Conservation (phyloP, 495 filamentous ascomycete genomes). For the Chaetomium cochliodes region DNA sequence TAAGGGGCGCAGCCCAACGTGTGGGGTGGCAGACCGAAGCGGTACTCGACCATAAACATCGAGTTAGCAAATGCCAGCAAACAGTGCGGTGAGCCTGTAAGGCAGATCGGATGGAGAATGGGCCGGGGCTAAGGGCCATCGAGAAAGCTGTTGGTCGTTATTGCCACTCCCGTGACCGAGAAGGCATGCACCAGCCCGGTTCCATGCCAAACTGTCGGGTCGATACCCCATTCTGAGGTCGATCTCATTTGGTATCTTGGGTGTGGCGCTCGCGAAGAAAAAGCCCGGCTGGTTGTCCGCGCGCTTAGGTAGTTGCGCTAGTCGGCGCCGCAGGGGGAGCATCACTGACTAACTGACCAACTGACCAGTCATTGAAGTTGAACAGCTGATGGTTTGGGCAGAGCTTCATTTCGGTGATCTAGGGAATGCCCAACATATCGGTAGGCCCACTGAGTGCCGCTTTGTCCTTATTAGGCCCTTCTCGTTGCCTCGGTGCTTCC, state of each 20-base stretch:
- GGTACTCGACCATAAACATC: no score
- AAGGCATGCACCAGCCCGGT: background rate
- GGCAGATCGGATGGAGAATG: background rate
- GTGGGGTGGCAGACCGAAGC: no score
- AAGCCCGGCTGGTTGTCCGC: no score
- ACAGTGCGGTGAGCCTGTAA: background rate
- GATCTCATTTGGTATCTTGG: background rate
- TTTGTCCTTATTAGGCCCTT: background rate
- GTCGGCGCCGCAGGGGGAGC: background rate
- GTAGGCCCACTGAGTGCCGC: background rate
- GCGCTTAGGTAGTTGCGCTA: background rate
- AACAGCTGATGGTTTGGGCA: background rate
- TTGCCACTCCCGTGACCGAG: slow-evolving; percentile 5
- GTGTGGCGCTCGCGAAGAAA: background rate
- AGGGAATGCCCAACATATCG: background rate
- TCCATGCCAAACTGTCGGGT: slow-evolving; percentile 8
- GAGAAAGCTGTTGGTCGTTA: background rate
- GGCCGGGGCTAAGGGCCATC: background rate
- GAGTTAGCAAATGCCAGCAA: background rate
- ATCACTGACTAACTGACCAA: background rate
- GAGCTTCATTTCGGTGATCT: background rate
- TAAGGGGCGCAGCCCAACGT: no score
- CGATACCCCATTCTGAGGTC: background rate
- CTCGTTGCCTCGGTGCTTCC: background rate
- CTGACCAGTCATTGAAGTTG: background rate